Conservation (phyloP, 1,139 yeast genomes). For the Magnusiomyces fungicola region DNA sequence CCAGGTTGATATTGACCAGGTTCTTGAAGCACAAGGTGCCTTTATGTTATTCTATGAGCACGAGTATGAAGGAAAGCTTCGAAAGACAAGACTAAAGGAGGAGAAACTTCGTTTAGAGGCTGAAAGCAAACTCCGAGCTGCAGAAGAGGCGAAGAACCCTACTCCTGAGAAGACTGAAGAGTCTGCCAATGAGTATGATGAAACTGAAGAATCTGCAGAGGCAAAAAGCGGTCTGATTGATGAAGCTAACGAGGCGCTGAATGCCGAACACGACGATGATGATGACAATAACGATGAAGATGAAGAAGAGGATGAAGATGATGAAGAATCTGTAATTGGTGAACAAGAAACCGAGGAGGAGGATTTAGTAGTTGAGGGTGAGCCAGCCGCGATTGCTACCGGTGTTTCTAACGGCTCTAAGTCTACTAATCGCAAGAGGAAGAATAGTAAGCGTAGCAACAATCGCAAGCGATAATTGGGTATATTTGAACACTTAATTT, state of each 20-base stretch:
- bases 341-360: background rate
- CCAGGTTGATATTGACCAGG: constrained; percentile 68
- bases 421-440: background rate
- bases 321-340: background rate
- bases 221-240: too few species aligned
- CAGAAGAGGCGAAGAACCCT: background rate
- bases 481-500: too few species aligned
- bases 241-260: background rate
- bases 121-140: background rate
- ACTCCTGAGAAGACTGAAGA: background rate
- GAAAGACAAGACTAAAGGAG: constrained; percentile 2
- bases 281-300: background rate
- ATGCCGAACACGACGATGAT: background rate
- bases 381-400: background rate
- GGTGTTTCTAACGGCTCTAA: background rate
- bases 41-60: constrained; percentile 85
- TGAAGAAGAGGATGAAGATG: background rate
- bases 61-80: constrained; percentile 2
- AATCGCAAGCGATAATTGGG: too few species aligned
- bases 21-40: constrained; percentile 73
- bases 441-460: background rate
- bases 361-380: background rate
- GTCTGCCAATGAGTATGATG: background rate
- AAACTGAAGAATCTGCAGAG: background rate
- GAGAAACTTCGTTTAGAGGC: background rate